Evolutionary conservation across 352 stramenopile species (phyloP), one percentile per base, ranked within the genome.

Genomic region (Phytopythium aichiense): DNA sequence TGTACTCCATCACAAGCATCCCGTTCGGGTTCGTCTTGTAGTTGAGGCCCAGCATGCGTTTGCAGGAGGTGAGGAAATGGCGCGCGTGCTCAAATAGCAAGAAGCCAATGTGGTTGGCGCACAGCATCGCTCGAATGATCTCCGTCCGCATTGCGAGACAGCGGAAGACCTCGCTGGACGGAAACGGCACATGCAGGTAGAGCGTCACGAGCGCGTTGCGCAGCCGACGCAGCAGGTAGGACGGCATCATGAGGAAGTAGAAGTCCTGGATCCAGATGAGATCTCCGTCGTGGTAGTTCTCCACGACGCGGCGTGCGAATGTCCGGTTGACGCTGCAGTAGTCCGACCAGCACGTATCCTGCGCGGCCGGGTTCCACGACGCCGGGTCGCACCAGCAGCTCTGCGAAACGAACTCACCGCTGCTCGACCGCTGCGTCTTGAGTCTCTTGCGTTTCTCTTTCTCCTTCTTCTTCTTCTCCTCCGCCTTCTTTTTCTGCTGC

Each of bases 241-340:
- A 98, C 13, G 97, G 97, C 40, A 99, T 76, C 68, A 99, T 96
- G 61, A 99, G 82, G 40, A 99, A 88, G 74, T 99, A 96, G 66
- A 99, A 99, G 56, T 98, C 97, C 69, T 99, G 96, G 51, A 99
- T 96, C 97, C 97, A 99, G 59, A 99, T 90, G 48, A 97, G 74
- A 70, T 97, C 79, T 20, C 87, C 82, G 8, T 79, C 71, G 67
- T 94, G 71, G 55, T 93, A 96, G 50, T 69, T 88, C 66, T 93
- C 81, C 46, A 93, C 75, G 22, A 85, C 69, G 2, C 73, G 73
- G 38, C 72, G 70, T 20, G 76, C 73, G 35, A 85, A 81, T 33
- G 73, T 85, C 42, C 73, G 71, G 61, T 94, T 94, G 30, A 94
- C 82, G 50, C 73, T 89, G 71, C 82, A 91, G 62, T 92, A 94